Conservation (phyloP, 2,329 filamentous ascomycete genomes). For the Penicillium verrucosum region DNA sequence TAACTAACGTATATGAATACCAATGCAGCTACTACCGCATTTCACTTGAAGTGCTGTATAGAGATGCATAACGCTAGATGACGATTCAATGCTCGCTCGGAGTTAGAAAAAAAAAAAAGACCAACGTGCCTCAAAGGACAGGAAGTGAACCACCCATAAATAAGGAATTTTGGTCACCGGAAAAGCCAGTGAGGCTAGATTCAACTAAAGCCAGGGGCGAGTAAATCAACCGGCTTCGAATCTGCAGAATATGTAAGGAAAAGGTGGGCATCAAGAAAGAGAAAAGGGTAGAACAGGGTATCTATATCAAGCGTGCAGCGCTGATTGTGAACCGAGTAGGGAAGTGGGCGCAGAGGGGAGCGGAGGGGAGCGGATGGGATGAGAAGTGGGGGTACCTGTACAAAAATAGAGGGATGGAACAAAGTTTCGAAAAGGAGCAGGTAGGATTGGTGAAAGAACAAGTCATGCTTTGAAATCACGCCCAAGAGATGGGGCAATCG, state of each 20-base stretch:
- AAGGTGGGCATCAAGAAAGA: constrained; percentile 12
- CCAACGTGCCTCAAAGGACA: constrained; percentile 3
- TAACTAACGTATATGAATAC: neutral
- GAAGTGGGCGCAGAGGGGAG: neutral
- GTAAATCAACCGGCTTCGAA: constrained; percentile 31
- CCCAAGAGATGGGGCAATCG: neutral
- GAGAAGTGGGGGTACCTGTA: constrained; percentile 7
- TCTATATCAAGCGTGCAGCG: constrained; percentile 32
- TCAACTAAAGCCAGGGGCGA: neutral
- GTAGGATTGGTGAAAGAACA: neutral
- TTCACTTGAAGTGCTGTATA: constrained; percentile 7
- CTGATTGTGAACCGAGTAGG: constrained; percentile 25
- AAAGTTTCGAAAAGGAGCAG: neutral
- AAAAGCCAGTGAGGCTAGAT: constrained; percentile 1
- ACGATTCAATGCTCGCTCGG: constrained; percentile 20
- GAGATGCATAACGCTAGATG: constrained; percentile 18
- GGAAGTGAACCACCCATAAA: constrained; percentile 10
- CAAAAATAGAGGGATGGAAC: neutral
- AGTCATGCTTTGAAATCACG: neutral
- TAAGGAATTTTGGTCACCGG: constrained; percentile 8
- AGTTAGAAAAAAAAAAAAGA: constrained; percentile 4
- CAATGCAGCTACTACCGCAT: constrained; percentile 6
- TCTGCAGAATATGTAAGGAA: constrained; percentile 31
- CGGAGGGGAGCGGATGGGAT: neutral
- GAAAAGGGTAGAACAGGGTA: constrained; percentile 25